Evolutionary conservation across 2,329 filamentous ascomycete species (phyloP), one percentile per base, ranked within the genome.

Genomic region (Furcasterigmium sp.): DNA sequence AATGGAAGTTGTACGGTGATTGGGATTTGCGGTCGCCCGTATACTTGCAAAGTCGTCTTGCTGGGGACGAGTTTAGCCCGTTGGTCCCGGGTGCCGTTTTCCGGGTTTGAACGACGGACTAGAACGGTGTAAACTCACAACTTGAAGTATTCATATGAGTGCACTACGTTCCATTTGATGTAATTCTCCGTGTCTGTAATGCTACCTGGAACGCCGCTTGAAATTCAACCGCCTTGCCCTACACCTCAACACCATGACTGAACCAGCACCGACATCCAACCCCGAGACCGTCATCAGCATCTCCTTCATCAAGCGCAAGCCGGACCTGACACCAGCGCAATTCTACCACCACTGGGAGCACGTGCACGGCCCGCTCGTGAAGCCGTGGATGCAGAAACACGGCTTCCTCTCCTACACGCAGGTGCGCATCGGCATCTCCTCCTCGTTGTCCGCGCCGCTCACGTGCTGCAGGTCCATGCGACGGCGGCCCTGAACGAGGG

Each of bases 281-380:
- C 9, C 37, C 37, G 17, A 43, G 17, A 43, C 42, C 13, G 42
- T 49, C 23, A 32, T 30, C 34, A 51, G 47, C 42, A 47, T 54
- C 25, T 46, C 50, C 32, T 56, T 53, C 46, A 53, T 60, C 41
- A 55, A 51, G 38, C 55, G 59, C 15, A 55, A 57, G 19, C 55
- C 51, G n/a, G 46, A 50, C 29, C 44, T 61, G 18, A 58, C 55
- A 7, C 54, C 43, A 17, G 56, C 51, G 10, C 47, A 61, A 39
- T 62, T 64, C 51, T 62, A 62, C 54, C 45, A 56, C 37, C 59
- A 61, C 48, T 64, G 60, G 60, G 44, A 59, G 41, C 49, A 57
- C 11, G 46, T 58, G 6, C 60, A 64, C 44, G 59, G 51, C 4
- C 54, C 55, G 4, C 58, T 63, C 25, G 58, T 62, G 13, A 52